phyloP scores from a whole-genome alignment of 352 stramenopile species.

The Phytophthora ramorum region DNA sequence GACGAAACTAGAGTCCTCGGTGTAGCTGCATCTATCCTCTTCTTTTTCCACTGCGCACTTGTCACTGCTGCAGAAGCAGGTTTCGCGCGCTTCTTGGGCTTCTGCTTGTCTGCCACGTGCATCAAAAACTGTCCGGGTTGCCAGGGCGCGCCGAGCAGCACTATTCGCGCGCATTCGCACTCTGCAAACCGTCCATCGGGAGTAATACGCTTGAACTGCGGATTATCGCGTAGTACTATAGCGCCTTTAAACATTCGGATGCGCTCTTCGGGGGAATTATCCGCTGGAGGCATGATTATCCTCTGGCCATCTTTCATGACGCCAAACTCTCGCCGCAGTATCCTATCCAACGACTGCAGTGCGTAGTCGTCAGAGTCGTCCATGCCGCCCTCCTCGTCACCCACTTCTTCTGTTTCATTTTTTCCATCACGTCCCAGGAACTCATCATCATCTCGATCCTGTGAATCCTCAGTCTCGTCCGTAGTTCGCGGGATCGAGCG shows the following conservation, averaged over 20 bases:
- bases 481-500: neutral
- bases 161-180: conserved; percentile 70
- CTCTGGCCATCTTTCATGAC: conserved; percentile 21
- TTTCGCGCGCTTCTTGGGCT: conserved; percentile 41
- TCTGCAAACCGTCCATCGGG: conserved; percentile 73
- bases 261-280: conserved; percentile 8
- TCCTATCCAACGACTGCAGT: conserved; percentile 37
- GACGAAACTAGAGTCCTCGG: conserved; percentile 10
- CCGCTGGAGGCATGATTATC: conserved; percentile 16
- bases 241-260: conserved; percentile 43
- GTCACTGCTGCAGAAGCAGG: conserved; percentile 1
- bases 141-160: conserved; percentile 62
- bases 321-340: conserved; percentile 43
- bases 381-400: conserved; percentile 2
- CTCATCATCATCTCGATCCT: neutral
- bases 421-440: neutral
- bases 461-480: neutral
- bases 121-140: conserved; percentile 61
- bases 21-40: conserved; percentile 12
- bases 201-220: conserved; percentile 66
- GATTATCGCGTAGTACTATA: conserved; percentile 39
- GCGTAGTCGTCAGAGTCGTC: conserved; percentile 25
- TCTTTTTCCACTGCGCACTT: conserved; percentile 24
- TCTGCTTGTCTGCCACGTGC: conserved; percentile 66
- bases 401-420: neutral